Evolutionary conservation across 2,329 filamentous ascomycete species (phyloP).

Genomic region (Teratosphaeria destructans): DNA sequence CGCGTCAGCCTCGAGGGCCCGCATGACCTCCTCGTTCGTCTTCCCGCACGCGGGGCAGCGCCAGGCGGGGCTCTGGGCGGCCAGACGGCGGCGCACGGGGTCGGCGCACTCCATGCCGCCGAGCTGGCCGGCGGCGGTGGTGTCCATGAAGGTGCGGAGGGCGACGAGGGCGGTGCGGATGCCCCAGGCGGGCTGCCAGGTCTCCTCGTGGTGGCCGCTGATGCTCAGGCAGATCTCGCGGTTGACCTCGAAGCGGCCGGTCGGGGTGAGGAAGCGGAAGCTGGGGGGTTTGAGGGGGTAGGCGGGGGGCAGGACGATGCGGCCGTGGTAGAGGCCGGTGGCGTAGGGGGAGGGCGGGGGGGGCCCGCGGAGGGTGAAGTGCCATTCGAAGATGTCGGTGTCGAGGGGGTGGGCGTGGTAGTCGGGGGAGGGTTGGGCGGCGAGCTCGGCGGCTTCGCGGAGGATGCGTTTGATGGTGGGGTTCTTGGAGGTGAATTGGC

Average conservation of each 20-base stretch:
- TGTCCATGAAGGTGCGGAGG: slow-evolving; percentile 87
- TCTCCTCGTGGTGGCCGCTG: slow-evolving; percentile 91
- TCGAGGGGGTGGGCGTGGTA: slow-evolving; percentile 80
- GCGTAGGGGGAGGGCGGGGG: slow-evolving; percentile 68
- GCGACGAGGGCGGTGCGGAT: slow-evolving; percentile 75
- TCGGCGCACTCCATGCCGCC: slow-evolving; percentile 74
- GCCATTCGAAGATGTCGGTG: slow-evolving; percentile 92
- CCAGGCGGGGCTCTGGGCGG: slow-evolving; percentile 55
- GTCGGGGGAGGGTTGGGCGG: slow-evolving; percentile 67
- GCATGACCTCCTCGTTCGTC: slow-evolving; percentile 63
- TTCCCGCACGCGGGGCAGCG: slow-evolving; percentile 60
- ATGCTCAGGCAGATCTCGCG: slow-evolving; percentile 94
- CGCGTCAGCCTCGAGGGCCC: slow-evolving; percentile 54
- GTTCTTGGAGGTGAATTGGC: slow-evolving; percentile 60
- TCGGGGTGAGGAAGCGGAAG: slow-evolving; percentile 92
- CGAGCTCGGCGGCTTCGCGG: slow-evolving; percentile 82
- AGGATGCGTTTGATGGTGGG: slow-evolving; percentile 80
- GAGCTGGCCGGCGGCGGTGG: slow-evolving; percentile 74
- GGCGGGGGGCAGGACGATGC: slow-evolving; percentile 77
- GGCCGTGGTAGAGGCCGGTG: slow-evolving; percentile 83
- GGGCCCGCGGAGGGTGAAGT: slow-evolving; percentile 91
- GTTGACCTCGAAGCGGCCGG: slow-evolving; percentile 89
- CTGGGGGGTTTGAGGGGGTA: slow-evolving; percentile 87
- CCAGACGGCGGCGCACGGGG: slow-evolving; percentile 57
- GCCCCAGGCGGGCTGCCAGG: slow-evolving; percentile 97